Conservation (phyloP, 495 filamentous ascomycete species). For the Talaromyces stipitatus region DNA sequence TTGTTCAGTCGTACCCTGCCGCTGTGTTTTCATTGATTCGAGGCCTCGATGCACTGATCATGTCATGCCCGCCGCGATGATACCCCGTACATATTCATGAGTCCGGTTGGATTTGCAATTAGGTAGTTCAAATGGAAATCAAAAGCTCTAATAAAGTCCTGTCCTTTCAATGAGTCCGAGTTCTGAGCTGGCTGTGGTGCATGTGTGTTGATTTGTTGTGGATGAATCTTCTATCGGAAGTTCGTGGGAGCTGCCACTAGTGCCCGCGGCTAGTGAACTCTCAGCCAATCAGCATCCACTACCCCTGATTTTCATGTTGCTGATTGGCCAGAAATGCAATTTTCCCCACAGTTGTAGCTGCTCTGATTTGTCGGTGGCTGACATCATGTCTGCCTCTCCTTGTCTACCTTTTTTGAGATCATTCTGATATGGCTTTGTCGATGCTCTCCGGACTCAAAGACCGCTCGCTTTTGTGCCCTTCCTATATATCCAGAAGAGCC, state of each 20-base stretch:
- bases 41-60: neutral
- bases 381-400: constrained; percentile 4
- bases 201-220: neutral
- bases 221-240: neutral
- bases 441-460: neutral
- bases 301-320: neutral
- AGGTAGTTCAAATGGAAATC: neutral
- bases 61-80: neutral
- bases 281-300: neutral
- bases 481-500: neutral
- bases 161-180: too few relatives aligned
- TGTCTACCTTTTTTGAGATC: neutral
- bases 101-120: neutral
- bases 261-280: neutral
- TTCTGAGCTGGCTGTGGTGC: neutral
- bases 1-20: neutral
- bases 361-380: neutral
- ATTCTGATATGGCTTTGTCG: neutral
- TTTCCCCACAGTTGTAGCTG: neutral
- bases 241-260: neutral
- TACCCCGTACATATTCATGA: neutral
- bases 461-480: neutral
- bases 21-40: neutral
- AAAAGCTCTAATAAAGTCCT: neutral
- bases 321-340: neutral